These are phyloP conservation scores for Sporothrix globosa DNA, from an alignment of 2,329 filamentous ascomycete species.

Conservation along the genomic window DNA sequence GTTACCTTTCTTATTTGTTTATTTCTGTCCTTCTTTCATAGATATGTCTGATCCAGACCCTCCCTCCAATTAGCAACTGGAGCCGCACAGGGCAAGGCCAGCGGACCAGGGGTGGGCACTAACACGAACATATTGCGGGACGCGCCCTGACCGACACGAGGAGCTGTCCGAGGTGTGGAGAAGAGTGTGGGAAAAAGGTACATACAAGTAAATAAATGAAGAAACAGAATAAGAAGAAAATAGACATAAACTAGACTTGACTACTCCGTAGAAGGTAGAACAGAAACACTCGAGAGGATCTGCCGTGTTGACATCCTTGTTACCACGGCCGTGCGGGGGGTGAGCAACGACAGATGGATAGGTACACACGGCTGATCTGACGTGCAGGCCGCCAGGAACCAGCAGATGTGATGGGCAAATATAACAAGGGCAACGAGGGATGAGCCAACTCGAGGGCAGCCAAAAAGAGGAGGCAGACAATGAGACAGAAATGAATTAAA, in stretches of 20 bases:
- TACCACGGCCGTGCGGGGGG: background rate
- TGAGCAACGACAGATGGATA: background rate
- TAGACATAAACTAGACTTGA: too few species aligned
- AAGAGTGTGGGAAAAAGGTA: background rate
- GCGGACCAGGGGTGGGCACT: background rate
- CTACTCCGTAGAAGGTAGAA: too few species aligned
- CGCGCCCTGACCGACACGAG: slow-evolving; percentile 13
- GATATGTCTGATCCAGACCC: background rate
- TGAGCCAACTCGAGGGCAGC: too few species aligned
- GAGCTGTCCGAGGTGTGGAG: background rate
- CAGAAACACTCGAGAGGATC: background rate
- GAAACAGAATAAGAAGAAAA: background rate
- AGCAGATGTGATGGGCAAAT: background rate
- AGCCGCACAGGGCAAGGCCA: background rate
- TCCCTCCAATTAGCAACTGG: slow-evolving; percentile 1
- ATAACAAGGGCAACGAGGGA: background rate
- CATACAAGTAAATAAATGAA: background rate
- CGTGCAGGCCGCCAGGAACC: slow-evolving; percentile 20
- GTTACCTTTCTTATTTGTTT: background rate
- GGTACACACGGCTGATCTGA: slow-evolving; percentile 23
- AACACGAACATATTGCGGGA: slow-evolving; percentile 17
- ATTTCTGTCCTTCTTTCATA: background rate
- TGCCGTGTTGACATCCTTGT: background rate
- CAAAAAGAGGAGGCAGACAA: background rate
- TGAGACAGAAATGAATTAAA: background rate